phyloP scores from a whole-genome alignment of 2,329 filamentous ascomycete species.

The Exophiala sp. region DNA sequence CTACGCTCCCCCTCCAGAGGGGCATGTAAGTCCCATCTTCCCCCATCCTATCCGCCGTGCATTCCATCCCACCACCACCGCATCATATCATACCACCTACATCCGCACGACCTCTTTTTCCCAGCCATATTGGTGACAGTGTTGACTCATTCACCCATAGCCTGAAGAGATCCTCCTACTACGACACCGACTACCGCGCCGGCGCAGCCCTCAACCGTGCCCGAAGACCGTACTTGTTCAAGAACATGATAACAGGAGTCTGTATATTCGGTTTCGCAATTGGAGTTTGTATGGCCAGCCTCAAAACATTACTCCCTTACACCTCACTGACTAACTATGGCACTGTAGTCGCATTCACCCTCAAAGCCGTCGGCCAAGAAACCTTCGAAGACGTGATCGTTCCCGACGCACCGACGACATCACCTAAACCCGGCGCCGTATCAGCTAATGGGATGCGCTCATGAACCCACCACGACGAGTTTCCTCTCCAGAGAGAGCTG shows the following conservation, averaged over 20 bases:
- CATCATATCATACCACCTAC: neutral
- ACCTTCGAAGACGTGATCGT: conserved; percentile 95
- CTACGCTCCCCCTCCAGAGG: conserved; percentile 9
- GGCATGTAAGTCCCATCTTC: conserved; percentile 12
- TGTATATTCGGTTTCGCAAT: conserved; percentile 71
- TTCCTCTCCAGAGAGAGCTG: neutral
- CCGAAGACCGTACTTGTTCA: conserved; percentile 84
- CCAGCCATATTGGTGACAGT: neutral
- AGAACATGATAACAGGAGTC: conserved; percentile 80
- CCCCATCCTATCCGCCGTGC: neutral
- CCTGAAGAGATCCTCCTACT: conserved; percentile 72
- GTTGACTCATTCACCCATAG: neutral
- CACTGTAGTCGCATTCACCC: conserved; percentile 62
- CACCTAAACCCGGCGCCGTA: neutral
- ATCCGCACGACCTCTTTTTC: neutral
- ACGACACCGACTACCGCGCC: conserved; percentile 81
- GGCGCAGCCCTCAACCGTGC: conserved; percentile 87
- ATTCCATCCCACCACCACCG: neutral
- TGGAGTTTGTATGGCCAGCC: conserved; percentile 70
- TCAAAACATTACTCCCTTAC: neutral
- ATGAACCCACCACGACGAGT: neutral
- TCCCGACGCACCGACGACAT: conserved; percentile 62
- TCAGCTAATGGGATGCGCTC: neutral
- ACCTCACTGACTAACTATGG: neutral
- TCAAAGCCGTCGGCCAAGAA: conserved; percentile 87